Conservation (phyloP, 345 rosid species). For the Populus deltoides region DNA sequence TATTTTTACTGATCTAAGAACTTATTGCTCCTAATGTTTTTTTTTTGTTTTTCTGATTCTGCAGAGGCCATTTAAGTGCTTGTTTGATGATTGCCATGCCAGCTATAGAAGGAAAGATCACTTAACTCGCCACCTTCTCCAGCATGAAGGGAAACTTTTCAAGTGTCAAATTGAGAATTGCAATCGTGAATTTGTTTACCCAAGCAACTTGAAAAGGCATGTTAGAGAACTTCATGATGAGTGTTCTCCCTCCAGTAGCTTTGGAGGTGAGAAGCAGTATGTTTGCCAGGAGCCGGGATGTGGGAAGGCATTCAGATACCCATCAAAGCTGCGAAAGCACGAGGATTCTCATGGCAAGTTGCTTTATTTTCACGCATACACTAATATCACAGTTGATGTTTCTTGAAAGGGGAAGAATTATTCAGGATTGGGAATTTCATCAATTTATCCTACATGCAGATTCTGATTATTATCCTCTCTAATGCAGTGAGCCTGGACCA, state of each 20-base stretch:
- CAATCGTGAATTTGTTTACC: constrained; percentile 38
- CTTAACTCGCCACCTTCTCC: constrained; percentile 69
- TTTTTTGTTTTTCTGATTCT: background rate
- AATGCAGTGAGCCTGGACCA: constrained; percentile 66
- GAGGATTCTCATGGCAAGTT: constrained; percentile 68
- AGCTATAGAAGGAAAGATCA: constrained; percentile 92
- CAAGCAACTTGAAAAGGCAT: constrained; percentile 65
- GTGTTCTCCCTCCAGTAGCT: constrained; percentile 15
- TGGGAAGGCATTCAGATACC: constrained; percentile 65
- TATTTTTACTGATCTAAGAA: background rate
- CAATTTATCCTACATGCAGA: background rate
- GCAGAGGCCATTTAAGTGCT: constrained; percentile 74
- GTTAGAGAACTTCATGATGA: constrained; percentile 46
- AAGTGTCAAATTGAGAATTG: constrained; percentile 62
- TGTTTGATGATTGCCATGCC: constrained; percentile 57
- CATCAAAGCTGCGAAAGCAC: constrained; percentile 63
- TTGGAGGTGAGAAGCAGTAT: constrained; percentile 31
- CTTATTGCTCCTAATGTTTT: background rate
- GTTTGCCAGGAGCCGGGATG: constrained; percentile 74
- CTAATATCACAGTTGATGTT: background rate
- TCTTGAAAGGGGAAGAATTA: background rate
- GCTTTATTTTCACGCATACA: background rate
- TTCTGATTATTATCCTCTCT: constrained; percentile 12
- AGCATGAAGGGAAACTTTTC: constrained; percentile 74
- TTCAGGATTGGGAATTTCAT: background rate